Percentiles rank a stretch among this genome's conserved stretches.
Conservation (phyloP, 73 alveolate species). For the Stentor roeselii region DNA sequence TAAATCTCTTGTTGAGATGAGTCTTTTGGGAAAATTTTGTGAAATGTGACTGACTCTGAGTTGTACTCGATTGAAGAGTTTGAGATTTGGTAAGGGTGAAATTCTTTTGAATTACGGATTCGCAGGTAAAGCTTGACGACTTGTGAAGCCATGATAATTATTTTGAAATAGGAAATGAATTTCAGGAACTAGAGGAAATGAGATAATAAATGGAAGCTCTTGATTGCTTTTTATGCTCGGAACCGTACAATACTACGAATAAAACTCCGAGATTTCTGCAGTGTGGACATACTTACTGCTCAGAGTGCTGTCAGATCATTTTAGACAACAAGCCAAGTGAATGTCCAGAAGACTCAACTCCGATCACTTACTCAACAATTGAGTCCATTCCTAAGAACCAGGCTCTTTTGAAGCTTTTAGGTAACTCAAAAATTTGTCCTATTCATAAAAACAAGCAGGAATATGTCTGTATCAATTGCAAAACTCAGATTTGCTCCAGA, state of each 20-base stretch:
- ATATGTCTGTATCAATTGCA: slow-evolving; percentile 81
- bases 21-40: neutral
- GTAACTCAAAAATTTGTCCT: slow-evolving; percentile 31
- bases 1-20: neutral
- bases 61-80: neutral
- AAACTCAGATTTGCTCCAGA: slow-evolving; percentile 76
- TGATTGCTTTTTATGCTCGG: slow-evolving; percentile 4
- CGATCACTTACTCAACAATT: neutral
- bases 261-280: slow-evolving; percentile 21
- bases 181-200: no score
- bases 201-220: slow-evolving; percentile 24
- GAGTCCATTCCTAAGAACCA: slow-evolving; percentile 22
- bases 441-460: slow-evolving; percentile 70
- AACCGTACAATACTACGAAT: neutral
- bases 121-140: neutral
- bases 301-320: neutral
- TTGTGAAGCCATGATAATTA: neutral
- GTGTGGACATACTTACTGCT: slow-evolving; percentile 29
- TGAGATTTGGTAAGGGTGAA: neutral
- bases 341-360: slow-evolving; percentile 24
- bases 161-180: no score
- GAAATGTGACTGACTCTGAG: neutral
- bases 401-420: neutral
- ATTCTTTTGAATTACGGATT: neutral
- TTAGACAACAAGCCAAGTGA: neutral